A percentile compares a stretch with the other conserved stretches of the same genome.
Conservation (phyloP, 202 grass and related monocot species). For the Saccharum hybrid region DNA sequence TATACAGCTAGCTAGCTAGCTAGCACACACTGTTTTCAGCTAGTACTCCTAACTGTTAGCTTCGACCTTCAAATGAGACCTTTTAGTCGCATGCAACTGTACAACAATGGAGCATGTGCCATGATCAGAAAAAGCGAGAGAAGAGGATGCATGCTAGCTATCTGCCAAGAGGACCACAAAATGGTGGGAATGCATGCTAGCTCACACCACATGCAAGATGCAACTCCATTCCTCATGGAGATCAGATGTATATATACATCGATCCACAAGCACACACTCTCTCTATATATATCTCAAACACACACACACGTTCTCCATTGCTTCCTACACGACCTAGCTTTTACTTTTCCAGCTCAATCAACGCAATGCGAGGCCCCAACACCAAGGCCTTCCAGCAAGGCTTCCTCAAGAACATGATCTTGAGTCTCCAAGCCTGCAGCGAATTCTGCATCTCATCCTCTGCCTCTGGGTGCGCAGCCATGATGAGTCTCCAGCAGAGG, state of each 20-base stretch:
- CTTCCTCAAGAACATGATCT: constrained; percentile 66
- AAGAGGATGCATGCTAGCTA: background rate
- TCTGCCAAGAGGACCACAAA: constrained; percentile 45
- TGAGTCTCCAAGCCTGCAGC: constrained; percentile 46
- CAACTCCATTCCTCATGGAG: constrained; percentile 19
- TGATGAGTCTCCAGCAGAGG: constrained; percentile 51
- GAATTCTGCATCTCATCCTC: background rate
- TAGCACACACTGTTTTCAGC: background rate
- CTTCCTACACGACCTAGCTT: background rate
- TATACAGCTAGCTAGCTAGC: background rate
- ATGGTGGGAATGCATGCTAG: constrained; percentile 47
- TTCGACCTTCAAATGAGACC: background rate
- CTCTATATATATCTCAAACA: background rate
- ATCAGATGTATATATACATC: background rate
- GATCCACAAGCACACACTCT: background rate
- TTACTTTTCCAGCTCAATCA: background rate
- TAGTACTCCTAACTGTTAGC: background rate
- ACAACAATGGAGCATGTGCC: constrained; percentile 39
- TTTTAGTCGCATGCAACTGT: background rate
- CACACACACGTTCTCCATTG: constrained; percentile 12
- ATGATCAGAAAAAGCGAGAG: constrained; percentile 36
- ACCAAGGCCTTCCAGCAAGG: constrained; percentile 57
- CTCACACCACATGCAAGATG: constrained; percentile 46
- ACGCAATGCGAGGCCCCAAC: constrained; percentile 51
- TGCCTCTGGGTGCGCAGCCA: background rate